Percentiles rank a stretch among this genome's conserved stretches.
These are phyloP conservation scores for Podospora comata DNA, from an alignment of 495 filamentous ascomycete genomes.

Conservation along the genomic window DNA sequence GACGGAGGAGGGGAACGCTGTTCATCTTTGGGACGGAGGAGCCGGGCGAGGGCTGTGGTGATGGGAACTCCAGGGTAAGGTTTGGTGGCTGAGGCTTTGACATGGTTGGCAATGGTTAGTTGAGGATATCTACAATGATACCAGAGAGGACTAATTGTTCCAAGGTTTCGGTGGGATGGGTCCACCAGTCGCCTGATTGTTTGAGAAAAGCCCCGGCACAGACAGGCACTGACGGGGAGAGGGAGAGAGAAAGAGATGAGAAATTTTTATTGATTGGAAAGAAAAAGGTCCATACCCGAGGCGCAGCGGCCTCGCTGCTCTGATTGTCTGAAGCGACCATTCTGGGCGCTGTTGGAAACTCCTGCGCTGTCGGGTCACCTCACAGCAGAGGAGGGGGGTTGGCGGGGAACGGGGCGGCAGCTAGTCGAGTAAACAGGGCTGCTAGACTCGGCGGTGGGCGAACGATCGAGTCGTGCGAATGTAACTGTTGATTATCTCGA, in stretches of 20 bases:
- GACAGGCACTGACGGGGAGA: not conserved
- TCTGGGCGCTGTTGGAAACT: constrained; percentile 8
- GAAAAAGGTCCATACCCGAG: constrained; percentile 25
- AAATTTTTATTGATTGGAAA: constrained; percentile 2
- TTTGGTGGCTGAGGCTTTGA: constrained; percentile 32
- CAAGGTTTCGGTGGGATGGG: not conserved
- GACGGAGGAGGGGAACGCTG: constrained; percentile 74
- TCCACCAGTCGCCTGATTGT: constrained; percentile 7
- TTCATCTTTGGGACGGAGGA: constrained; percentile 61
- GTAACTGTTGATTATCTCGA: constrained; percentile 9
- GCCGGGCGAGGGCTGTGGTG: constrained; percentile 26
- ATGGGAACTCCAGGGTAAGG: constrained; percentile 31
- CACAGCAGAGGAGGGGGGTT: not conserved
- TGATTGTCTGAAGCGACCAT: constrained; percentile 29
- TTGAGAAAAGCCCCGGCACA: not conserved
- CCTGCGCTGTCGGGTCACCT: constrained; percentile 13
- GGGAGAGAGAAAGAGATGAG: constrained; percentile 1
- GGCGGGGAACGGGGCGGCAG: not conserved
- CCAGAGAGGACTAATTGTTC: not conserved
- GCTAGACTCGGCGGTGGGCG: not conserved
- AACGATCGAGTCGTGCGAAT: constrained; percentile 9
- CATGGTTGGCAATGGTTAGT: constrained; percentile 13
- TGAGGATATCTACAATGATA: not conserved
- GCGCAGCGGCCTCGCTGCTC: constrained; percentile 29
- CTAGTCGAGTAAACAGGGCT: not conserved